phyloP scores from a whole-genome alignment of 1,139 yeast species.

The Saccharomyces hybrid region DNA sequence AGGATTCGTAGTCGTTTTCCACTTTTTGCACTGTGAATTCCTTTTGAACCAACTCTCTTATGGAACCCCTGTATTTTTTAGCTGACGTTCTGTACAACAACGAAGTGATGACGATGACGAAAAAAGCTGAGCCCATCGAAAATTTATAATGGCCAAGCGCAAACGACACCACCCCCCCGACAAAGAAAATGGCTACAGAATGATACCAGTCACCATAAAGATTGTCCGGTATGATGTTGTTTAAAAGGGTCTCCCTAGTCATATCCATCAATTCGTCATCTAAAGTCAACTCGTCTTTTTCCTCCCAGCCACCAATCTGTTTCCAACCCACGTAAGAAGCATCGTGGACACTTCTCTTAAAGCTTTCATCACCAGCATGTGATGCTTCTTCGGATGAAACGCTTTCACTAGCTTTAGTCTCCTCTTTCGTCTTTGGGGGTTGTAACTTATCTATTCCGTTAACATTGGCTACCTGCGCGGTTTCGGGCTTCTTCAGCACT shows the following conservation, averaged over 20 bases:
- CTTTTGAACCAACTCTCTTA: conserved; percentile 76
- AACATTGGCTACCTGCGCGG: background rate
- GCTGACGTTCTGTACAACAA: conserved; percentile 75
- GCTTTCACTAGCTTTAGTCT: background rate
- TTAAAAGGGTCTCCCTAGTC: conserved; percentile 60
- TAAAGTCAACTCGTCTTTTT: conserved; percentile 50
- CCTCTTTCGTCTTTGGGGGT: background rate
- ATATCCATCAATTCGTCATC: conserved; percentile 66
- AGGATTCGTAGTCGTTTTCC: conserved; percentile 81
- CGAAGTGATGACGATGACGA: conserved; percentile 52
- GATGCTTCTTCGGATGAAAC: background rate
- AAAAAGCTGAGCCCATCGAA: conserved; percentile 70
- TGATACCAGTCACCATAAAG: conserved; percentile 95
- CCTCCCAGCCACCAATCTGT: conserved; percentile 82
- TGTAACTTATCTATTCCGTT: background rate
- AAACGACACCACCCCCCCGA: conserved; percentile 71
- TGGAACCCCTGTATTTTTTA: conserved; percentile 61
- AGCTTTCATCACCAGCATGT: conserved; percentile 28
- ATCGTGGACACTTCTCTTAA: conserved; percentile 42
- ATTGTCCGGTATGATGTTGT: conserved; percentile 58
- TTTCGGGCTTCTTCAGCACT: background rate
- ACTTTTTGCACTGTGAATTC: conserved; percentile 70
- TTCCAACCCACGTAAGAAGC: conserved; percentile 86
- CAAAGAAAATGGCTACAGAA: conserved; percentile 58
- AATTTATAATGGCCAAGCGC: conserved; percentile 68